Percentiles rank a stretch among this genome's conserved stretches.
Evolutionary conservation across 176 grass and related monocot species (phyloP).

Genomic region (Raddia guianensis): DNA sequence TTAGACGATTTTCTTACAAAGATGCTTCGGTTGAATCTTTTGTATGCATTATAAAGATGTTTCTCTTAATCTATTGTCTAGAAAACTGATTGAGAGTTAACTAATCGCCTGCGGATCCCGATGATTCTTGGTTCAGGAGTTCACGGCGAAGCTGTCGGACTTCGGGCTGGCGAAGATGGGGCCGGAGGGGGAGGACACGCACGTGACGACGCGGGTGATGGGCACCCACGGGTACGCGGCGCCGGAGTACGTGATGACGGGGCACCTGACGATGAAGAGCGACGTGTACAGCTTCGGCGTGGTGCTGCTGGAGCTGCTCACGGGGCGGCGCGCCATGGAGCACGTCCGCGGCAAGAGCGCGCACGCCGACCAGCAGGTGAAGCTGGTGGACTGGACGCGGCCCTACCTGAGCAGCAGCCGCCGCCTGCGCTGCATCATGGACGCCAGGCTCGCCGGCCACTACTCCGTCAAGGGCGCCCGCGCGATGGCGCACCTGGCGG

Average conservation of each 20-base stretch:
- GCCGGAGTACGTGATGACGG: conserved; percentile 95
- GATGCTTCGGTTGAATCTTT: too few species aligned
- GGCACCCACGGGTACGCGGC: conserved; percentile 95
- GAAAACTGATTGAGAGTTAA: too few species aligned
- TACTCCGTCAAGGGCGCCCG: conserved; percentile 84
- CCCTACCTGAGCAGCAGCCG: conserved; percentile 78
- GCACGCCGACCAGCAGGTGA: conserved; percentile 54
- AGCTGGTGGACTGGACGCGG: conserved; percentile 78
- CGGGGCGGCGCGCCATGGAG: conserved; percentile 80
- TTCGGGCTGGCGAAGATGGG: conserved; percentile 97
- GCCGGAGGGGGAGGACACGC: conserved; percentile 81
- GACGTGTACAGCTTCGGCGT: conserved; percentile 96
- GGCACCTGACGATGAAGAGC: conserved; percentile 79
- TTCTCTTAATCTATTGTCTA: too few species aligned
- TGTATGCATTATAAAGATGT: too few species aligned
- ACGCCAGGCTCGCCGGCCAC: conserved; percentile 55
- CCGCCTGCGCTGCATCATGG: conserved; percentile 78
- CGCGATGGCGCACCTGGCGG: conserved; percentile 60
- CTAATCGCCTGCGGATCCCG: too few species aligned
- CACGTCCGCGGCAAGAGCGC: conserved; percentile 41
- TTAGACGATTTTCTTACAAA: too few species aligned
- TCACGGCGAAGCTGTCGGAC: conserved; percentile 88
- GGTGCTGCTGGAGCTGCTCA: conserved; percentile 91
- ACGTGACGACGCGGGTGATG: conserved; percentile 97
- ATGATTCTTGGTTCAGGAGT: conserved; percentile 52